These are phyloP conservation scores for Ustilago tritici DNA, from an alignment of 1,284 basidiomycete species.

Conservation along the genomic window DNA sequence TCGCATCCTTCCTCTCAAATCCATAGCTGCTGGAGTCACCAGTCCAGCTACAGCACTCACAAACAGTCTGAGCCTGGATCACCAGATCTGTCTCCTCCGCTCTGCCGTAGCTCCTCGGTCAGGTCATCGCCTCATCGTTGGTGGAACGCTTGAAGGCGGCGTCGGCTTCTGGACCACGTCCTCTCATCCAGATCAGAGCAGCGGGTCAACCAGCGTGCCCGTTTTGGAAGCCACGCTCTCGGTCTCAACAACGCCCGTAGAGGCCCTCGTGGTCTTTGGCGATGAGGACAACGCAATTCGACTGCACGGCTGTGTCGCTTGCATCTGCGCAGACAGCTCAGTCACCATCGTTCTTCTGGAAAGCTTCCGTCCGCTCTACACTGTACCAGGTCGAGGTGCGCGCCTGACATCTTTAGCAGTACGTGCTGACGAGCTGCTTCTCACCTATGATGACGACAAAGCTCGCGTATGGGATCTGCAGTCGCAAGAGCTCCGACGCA, in stretches of 20 bases:
- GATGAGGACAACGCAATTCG: slow-evolving; percentile 74
- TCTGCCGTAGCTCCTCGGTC: slow-evolving; percentile 44
- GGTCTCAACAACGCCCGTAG: slow-evolving; percentile 77
- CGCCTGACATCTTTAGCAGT: slow-evolving; percentile 78
- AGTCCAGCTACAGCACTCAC: neutral
- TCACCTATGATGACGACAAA: slow-evolving; percentile 81
- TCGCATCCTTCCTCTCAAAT: slow-evolving; percentile 15
- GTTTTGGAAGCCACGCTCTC: slow-evolving; percentile 78
- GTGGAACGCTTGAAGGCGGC: slow-evolving; percentile 56
- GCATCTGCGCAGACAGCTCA: slow-evolving; percentile 82
- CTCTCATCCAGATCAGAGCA: neutral
- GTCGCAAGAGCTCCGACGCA: slow-evolving; percentile 85
- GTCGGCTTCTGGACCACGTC: slow-evolving; percentile 68
- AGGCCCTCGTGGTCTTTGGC: slow-evolving; percentile 75
- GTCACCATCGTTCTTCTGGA: slow-evolving; percentile 83
- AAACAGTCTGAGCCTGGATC: slow-evolving; percentile 25
- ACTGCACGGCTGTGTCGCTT: slow-evolving; percentile 79
- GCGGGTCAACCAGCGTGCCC: slow-evolving; percentile 65
- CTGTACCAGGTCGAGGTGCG: slow-evolving; percentile 78
- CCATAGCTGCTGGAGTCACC: slow-evolving; percentile 13
- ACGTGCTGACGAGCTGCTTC: slow-evolving; percentile 78
- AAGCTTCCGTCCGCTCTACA: slow-evolving; percentile 76
- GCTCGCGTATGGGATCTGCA: slow-evolving; percentile 90
- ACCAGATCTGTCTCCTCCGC: slow-evolving; percentile 40
- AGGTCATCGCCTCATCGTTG: slow-evolving; percentile 44